A percentile compares a stretch with the other conserved stretches of the same genome.
phyloP scores from a whole-genome alignment of 345 rosid genomes.

The Viola odorata region DNA sequence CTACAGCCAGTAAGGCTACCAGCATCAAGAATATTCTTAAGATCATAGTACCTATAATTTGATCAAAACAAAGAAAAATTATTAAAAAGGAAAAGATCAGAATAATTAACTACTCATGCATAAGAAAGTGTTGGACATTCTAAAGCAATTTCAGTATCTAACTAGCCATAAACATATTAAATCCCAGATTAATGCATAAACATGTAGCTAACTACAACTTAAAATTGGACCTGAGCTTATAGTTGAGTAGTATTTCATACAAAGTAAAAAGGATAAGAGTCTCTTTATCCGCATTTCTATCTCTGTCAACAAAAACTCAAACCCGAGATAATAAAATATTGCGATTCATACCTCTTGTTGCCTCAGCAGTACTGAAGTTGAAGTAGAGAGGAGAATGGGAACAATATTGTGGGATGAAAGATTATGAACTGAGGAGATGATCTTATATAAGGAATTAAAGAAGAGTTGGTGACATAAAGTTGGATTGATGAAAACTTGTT shows the following conservation, averaged over 20 bases:
- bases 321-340: too few relatives aligned
- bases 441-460: conserved; percentile 1
- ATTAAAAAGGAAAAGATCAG: not conserved
- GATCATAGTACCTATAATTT: conserved; percentile 21
- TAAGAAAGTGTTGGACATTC: not conserved
- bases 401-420: not conserved
- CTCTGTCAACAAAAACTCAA: too few relatives aligned
- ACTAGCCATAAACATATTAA: too few relatives aligned
- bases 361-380: too few relatives aligned
- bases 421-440: not conserved
- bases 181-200: too few relatives aligned
- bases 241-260: too few relatives aligned
- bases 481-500: not conserved
- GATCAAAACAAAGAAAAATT: not conserved
- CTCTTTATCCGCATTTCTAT: too few relatives aligned
- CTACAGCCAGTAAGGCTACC: conserved; percentile 20
- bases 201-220: too few relatives aligned
- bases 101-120: not conserved
- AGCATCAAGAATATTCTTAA: conserved; percentile 16
- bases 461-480: not conserved
- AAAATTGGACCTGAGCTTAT: too few relatives aligned
- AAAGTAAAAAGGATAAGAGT: too few relatives aligned
- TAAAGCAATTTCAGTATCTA: too few relatives aligned
- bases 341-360: too few relatives aligned
- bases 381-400: not conserved